A percentile compares a stretch with the other conserved stretches of the same genome.
phyloP scores from a whole-genome alignment of 257 asterid genomes.

The Cinchona pubescens region DNA sequence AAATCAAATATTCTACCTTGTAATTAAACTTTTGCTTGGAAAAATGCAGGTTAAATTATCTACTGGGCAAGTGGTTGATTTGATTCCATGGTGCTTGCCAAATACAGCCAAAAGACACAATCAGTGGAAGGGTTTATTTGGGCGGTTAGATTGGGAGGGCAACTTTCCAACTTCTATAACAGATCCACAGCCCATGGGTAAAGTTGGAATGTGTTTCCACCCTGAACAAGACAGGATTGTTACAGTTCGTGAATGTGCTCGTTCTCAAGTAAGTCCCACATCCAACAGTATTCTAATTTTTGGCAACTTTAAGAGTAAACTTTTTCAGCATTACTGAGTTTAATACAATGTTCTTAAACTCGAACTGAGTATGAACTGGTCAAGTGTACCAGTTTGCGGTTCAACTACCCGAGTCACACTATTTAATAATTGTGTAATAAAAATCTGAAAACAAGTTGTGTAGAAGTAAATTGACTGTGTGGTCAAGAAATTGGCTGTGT shows the following conservation, averaged over 20 bases:
- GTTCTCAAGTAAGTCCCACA: conserved; percentile 70
- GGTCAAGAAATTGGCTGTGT: too few species aligned
- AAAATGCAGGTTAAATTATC: conserved; percentile 66
- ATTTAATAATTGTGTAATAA: too few species aligned
- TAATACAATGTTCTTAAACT: too few species aligned
- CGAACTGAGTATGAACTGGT: too few species aligned
- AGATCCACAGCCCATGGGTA: conserved; percentile 97
- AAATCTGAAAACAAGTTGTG: too few species aligned
- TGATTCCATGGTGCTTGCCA: conserved; percentile 97
- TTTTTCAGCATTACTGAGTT: background rate
- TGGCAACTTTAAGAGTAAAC: background rate
- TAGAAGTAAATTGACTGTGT: too few species aligned
- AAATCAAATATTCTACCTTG: background rate
- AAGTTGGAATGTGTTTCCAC: conserved; percentile 98
- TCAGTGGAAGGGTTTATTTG: conserved; percentile 97
- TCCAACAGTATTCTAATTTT: background rate
- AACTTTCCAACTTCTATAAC: conserved; percentile 88
- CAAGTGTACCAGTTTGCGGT: too few species aligned
- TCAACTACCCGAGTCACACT: too few species aligned
- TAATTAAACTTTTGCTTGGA: conserved; percentile 5
- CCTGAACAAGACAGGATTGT: conserved; percentile 95
- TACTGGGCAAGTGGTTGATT: conserved; percentile 77
- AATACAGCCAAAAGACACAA: conserved; percentile 97
- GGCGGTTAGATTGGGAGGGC: conserved; percentile 96
- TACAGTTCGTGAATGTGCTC: conserved; percentile 96